Percentiles rank a stretch among this genome's conserved stretches.
Conservation (phyloP, 345 rosid genomes). For the Hirschfeldia incana region DNA sequence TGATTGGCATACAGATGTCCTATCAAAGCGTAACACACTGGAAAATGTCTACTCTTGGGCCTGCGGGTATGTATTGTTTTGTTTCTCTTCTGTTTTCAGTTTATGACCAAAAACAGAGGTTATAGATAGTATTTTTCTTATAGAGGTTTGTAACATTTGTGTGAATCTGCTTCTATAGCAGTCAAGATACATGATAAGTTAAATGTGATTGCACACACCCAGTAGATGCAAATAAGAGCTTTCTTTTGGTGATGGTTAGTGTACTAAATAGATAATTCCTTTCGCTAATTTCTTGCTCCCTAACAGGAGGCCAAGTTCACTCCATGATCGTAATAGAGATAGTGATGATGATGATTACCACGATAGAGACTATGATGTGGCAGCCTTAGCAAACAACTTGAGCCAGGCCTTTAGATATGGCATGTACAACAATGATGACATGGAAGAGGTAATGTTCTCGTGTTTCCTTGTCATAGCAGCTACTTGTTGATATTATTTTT, state of each 20-base stretch:
- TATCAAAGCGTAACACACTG: constrained; percentile 73
- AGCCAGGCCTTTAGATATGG: constrained; percentile 94
- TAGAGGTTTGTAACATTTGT: constrained; percentile 2
- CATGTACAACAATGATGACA: constrained; percentile 72
- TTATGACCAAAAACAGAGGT: constrained; percentile 5
- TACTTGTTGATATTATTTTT: neutral
- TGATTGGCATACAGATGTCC: constrained; percentile 71
- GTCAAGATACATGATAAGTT: constrained; percentile 12
- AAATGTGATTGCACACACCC: constrained; percentile 10
- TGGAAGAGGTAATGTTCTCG: constrained; percentile 66
- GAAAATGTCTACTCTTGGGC: constrained; percentile 90
- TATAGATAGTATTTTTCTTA: constrained; percentile 6
- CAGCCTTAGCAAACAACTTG: constrained; percentile 86
- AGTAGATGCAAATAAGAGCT: constrained; percentile 20
- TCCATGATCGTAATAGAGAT: constrained; percentile 80
- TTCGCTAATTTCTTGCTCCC: constrained; percentile 24
- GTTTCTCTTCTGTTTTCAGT: neutral
- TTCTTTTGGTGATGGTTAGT: constrained; percentile 17
- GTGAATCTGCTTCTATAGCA: constrained; percentile 13
- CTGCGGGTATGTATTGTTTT: constrained; percentile 68
- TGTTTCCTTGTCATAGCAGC: constrained; percentile 20
- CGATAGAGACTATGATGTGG: constrained; percentile 95
- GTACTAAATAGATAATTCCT: neutral
- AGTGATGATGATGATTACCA: constrained; percentile 94
- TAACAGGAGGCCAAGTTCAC: constrained; percentile 86